Percentiles rank a stretch among this genome's conserved stretches.
Evolutionary conservation across 768 basidiomycete species (phyloP).

Genomic region (Kwoniella newhampshirensis): DNA sequence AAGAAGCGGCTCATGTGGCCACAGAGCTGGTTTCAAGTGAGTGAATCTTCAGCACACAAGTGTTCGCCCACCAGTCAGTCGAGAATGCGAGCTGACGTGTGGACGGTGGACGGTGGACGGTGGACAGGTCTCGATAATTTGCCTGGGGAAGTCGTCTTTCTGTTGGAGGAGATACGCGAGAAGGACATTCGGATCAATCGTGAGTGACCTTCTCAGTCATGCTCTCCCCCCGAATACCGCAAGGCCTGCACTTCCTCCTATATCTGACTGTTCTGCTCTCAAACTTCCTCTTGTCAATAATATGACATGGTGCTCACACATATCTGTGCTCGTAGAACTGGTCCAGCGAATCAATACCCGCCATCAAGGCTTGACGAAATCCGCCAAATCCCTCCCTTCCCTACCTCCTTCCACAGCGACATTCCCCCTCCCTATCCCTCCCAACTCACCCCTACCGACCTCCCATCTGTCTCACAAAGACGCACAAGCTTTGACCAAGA

Average conservation of each 20-base stretch:
- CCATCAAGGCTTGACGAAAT: slow-evolving; percentile 37
- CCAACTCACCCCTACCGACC: slow-evolving; percentile 30
- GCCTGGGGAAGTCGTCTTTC: slow-evolving; percentile 43
- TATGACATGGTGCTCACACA: not conserved
- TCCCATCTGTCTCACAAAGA: slow-evolving; percentile 39
- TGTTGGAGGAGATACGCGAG: slow-evolving; percentile 48
- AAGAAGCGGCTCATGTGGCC: slow-evolving; percentile 48
- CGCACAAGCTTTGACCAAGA: slow-evolving; percentile 37
- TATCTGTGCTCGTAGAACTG: slow-evolving; percentile 23
- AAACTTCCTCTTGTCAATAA: not conserved
- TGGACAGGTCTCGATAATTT: slow-evolving; percentile 47
- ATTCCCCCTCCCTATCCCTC: slow-evolving; percentile 26
- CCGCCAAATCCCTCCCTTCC: slow-evolving; percentile 13
- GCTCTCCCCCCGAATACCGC: not conserved
- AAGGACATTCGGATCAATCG: slow-evolving; percentile 46
- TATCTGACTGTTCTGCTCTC: not conserved
- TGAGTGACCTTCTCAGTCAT: slow-evolving; percentile 18
- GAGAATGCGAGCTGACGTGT: not conserved
- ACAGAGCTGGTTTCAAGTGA: slow-evolving; percentile 39
- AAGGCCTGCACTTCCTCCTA: too few relatives aligned
- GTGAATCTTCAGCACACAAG: slow-evolving; percentile 4
- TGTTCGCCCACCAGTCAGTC: not conserved
- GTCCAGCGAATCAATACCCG: slow-evolving; percentile 38
- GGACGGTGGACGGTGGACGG: not conserved
- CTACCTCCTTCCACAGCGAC: slow-evolving; percentile 17